Evolutionary conservation across 2,329 filamentous ascomycete species (phyloP), one percentile per base, ranked within the genome.

Genomic region (Neonectria sp.): DNA sequence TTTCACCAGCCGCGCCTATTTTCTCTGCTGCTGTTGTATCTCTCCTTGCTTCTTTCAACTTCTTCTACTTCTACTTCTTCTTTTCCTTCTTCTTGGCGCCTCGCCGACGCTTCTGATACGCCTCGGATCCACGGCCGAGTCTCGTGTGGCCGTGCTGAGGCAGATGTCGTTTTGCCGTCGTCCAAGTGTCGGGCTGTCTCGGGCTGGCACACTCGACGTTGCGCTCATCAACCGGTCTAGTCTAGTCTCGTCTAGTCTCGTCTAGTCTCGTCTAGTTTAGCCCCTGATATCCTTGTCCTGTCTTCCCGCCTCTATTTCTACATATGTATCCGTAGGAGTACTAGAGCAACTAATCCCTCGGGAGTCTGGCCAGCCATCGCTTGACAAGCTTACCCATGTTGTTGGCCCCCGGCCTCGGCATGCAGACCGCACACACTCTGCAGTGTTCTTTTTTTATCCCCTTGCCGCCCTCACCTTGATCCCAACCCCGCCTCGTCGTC

Each of bases 71-170:
- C 25, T 29, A 29, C 5, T 13, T 12, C 25, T 7, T 25, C 15
- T 49, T 25, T 9, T 29, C 17, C 2, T 11, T 8, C 6, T n/a
- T 8, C 6, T 8, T 51, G 21, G 6, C 2, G 12, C 49, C 13
- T 21, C 49, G 24, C 13, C 6, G 1, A 5, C 11, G 21, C 21
- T 43, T 40, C 45, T 24, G n/a, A 29, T 12, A 60, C 57, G 45
- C 48, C 58, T 52, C 61, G 57, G 45, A 51, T 21, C 51, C 31
- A 46, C 25, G 46, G 61, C 48, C 35, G 15, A 37, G 61, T 58
- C 61, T 64, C 61, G 43, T 37, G 43, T 56, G 31, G 45, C 52
- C 29, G 31, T 63, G 53, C 37, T 63, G 60, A 63, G 25, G 60
- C 60, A 63, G n/a, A 43, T 2, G 21, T 43, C 21, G 60, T 63